Evolutionary conservation across 2,329 filamentous ascomycete genomes (phyloP), one percentile per base, ranked within the genome.

Genomic region (Capronia epimyces): DNA sequence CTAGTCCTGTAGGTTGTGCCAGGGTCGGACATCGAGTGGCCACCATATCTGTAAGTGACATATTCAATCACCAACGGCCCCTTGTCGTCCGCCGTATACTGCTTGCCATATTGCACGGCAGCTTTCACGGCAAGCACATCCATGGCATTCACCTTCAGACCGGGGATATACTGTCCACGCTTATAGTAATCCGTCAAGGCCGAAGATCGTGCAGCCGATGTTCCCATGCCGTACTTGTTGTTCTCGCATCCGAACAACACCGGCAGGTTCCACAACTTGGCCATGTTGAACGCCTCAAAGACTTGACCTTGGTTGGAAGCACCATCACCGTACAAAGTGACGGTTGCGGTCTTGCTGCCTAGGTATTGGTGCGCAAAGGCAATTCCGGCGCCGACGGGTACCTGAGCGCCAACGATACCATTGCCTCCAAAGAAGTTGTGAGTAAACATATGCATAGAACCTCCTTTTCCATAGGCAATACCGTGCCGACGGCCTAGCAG

Each of bases 211-310:
- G 86, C 85, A 62, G 93, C 91, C 56, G 93, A 87, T 59, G 93
- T 98, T 75, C 93, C 93, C 93, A 98, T 98, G 72, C 93, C 93
- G 72, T 98, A 98, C 77, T 98, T 98, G 86, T 98, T 98, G 83
- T 98, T 98, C 80, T 98, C 93, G 73, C 93, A 98, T 63, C 89
- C 90, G 69, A 98, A 98, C 62, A 98, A 86, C 63, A 90, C 82
- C 49, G 93, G 93, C 42, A 98, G 79, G 65, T 93, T 90, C 93
- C 93, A 98, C 62, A 98, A 84, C 82, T 97, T 97, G 59, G 93
- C 93, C 93, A 98, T 98, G 84, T 98, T 98, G 83, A 94, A 98
- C 57, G 93, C 90, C 80, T 98, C 93, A 67, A 98, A 98, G 64
- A 98, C 93, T 76, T 98, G 93, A 60, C 93, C 93, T 79, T 98